Conservation (phyloP, 202 grass and related monocot species). For the Carex sylvatica region DNA sequence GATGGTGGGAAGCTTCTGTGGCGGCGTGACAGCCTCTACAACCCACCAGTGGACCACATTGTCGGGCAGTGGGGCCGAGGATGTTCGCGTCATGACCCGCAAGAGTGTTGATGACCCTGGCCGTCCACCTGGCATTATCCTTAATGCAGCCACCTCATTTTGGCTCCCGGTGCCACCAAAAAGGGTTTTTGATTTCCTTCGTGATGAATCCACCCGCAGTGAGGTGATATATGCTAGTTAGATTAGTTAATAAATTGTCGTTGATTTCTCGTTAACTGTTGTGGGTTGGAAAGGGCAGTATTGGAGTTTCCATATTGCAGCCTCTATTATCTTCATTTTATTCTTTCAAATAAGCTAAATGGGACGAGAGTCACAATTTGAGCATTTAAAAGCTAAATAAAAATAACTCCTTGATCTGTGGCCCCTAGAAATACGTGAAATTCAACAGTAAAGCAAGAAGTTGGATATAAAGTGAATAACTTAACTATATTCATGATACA, state of each 20-base stretch:
- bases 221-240: slow-evolving; percentile 31
- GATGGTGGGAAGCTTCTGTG: slow-evolving; percentile 89
- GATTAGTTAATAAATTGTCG: background rate
- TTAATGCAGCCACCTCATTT: slow-evolving; percentile 85
- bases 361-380: background rate
- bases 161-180: slow-evolving; percentile 61
- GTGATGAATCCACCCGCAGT: slow-evolving; percentile 63
- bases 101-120: slow-evolving; percentile 87
- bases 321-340: background rate
- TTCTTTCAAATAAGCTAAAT: background rate
- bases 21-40: slow-evolving; percentile 68
- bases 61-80: slow-evolving; percentile 68
- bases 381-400: background rate
- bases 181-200: slow-evolving; percentile 67
- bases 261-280: background rate
- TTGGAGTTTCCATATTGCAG: background rate
- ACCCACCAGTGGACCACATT: slow-evolving; percentile 91
- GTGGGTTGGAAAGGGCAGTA: background rate
- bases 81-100: slow-evolving; percentile 76
- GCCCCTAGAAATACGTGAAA: background rate
- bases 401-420: background rate
- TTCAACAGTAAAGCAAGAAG: background rate
- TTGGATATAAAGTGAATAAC: background rate
- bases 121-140: slow-evolving; percentile 70
- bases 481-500: background rate